phyloP scores from a whole-genome alignment of 805 yeast genomes.

The Cyberlindnera petersonii region DNA sequence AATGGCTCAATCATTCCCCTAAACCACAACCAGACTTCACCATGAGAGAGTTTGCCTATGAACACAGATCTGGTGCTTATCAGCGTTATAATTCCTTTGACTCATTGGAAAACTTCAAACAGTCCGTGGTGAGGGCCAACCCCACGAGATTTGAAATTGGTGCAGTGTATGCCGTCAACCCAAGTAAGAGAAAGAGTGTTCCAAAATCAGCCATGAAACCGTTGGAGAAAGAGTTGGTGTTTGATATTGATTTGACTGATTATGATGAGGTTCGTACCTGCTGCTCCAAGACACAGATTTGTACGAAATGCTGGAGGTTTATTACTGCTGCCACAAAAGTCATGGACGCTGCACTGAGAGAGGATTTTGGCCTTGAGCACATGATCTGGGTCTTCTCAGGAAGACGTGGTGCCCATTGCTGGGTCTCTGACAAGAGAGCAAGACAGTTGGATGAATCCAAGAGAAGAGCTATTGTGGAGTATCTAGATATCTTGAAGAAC shows the following conservation, averaged over 20 bases:
- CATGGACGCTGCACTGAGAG: conserved; percentile 64
- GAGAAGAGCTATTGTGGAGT: conserved; percentile 78
- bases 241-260: conserved; percentile 97
- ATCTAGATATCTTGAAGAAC: conserved; percentile 69
- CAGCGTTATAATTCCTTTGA: conserved; percentile 81
- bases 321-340: conserved; percentile 80
- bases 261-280: conserved; percentile 93
- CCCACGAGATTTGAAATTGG: conserved; percentile 96
- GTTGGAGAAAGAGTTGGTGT: conserved; percentile 78
- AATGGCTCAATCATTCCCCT: conserved; percentile 86
- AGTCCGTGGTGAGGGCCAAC: conserved; percentile 64
- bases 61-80: conserved; percentile 81
- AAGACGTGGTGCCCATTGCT: conserved; percentile 98
- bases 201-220: conserved; percentile 80
- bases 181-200: conserved; percentile 75
- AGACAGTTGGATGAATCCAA: conserved; percentile 65
- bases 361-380: conserved; percentile 86
- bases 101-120: conserved; percentile 66
- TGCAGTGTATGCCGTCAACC: conserved; percentile 83
- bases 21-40: conserved; percentile 72
- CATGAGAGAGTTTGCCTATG: conserved; percentile 91
- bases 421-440: conserved; percentile 89
- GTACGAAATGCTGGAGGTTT: conserved; percentile 90
- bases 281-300: conserved; percentile 80
- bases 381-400: conserved; percentile 96